A percentile compares a stretch with the other conserved stretches of the same genome.
phyloP scores from a whole-genome alignment of 768 basidiomycete species.

The Auriculariales sp. region DNA sequence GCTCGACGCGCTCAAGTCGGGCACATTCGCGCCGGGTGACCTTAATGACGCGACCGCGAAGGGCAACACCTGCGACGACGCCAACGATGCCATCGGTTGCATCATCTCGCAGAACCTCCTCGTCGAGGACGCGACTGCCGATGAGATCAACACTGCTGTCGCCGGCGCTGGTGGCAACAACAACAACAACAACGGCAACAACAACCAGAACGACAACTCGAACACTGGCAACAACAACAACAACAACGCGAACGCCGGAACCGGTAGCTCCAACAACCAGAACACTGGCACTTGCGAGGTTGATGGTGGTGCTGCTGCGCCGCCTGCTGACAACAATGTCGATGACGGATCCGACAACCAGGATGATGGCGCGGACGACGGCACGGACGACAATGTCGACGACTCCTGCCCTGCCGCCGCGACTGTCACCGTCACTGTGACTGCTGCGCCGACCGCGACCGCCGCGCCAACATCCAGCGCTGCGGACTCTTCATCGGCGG shows the following conservation, averaged over 20 bases:
- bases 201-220: background rate
- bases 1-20: conserved; percentile 38
- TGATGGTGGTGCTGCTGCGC: conserved; percentile 11
- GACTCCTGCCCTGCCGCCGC: background rate
- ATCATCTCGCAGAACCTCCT: conserved; percentile 45
- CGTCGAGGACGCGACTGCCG: conserved; percentile 14
- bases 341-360: conserved; percentile 35
- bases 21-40: conserved; percentile 46
- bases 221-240: background rate
- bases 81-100: background rate
- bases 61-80: background rate
- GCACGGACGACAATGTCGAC: background rate
- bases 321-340: background rate
- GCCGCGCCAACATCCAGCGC: no score
- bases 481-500: no score
- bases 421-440: background rate
- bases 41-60: conserved; percentile 35
- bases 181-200: background rate
- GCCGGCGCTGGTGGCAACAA: conserved; percentile 2
- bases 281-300: conserved; percentile 3
- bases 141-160: conserved; percentile 1
- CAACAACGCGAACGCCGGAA: background rate
- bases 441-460: background rate
- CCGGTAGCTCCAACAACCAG: background rate
- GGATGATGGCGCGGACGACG: background rate